A percentile compares a stretch with the other conserved stretches of the same genome.
These are phyloP conservation scores for Chaetomium tenue DNA, from an alignment of 495 filamentous ascomycete genomes.

Conservation along the genomic window DNA sequence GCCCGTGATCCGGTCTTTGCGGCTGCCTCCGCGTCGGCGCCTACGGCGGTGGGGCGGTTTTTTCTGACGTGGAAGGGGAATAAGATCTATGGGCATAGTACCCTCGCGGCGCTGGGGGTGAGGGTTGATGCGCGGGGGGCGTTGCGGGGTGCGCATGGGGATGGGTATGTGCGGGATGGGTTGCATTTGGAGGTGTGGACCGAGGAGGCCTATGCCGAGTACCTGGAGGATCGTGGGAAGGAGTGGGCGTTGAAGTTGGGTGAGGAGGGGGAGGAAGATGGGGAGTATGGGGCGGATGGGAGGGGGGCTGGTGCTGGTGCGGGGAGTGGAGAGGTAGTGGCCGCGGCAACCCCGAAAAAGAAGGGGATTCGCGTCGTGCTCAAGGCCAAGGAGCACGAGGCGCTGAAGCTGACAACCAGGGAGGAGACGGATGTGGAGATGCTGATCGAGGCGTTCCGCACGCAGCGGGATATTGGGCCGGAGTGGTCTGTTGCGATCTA, in stretches of 20 bases:
- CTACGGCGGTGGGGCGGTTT: constrained; percentile 44
- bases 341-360: constrained; percentile 30
- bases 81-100: constrained; percentile 69
- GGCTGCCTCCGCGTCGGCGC: background rate
- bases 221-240: constrained; percentile 41
- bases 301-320: background rate
- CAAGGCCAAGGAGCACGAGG: constrained; percentile 43
- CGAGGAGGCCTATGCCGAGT: constrained; percentile 54
- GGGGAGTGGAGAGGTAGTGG: constrained; percentile 17
- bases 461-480: constrained; percentile 33
- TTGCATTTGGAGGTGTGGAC: constrained; percentile 76
- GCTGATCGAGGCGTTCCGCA: constrained; percentile 43
- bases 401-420: constrained; percentile 40
- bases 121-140: constrained; percentile 42
- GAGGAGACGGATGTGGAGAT: constrained; percentile 40
- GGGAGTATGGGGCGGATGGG: background rate
- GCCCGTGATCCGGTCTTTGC: background rate
- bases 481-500: constrained; percentile 59
- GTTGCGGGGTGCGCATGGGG: constrained; percentile 35
- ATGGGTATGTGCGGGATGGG: constrained; percentile 41
- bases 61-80: constrained; percentile 79
- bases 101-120: constrained; percentile 64
- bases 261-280: constrained; percentile 24
- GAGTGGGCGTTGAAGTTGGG: constrained; percentile 34
- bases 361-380: constrained; percentile 59